Evolutionary conservation across 23 red algal species (phyloP), one percentile per base, ranked within the genome.

Genomic region (Gracilaria vermiculophylla): DNA sequence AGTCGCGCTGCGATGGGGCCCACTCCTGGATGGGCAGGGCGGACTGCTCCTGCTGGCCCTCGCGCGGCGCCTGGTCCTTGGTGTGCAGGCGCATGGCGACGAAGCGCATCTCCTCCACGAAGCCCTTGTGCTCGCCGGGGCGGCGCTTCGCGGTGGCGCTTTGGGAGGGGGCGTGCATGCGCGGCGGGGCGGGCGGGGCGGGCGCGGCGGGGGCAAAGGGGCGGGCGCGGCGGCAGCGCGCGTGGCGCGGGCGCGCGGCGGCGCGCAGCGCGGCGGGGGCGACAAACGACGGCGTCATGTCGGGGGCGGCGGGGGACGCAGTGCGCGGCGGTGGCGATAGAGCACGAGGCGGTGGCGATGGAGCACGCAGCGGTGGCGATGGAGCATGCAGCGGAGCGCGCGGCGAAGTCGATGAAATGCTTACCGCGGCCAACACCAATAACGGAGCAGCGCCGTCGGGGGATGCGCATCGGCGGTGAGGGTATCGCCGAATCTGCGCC

Each of bases 41-140:
- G 5, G 77, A 87, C 28, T 92, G 70, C 90, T 98, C 96, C 62
- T 89, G 76, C 55, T 83, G 41, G 2, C 96, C 96, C 86, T 98
- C 96, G n/a, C 90, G 53, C 27, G 77, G 77, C 19, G 96, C 96
- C 74, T 98, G 96, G 60, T 98, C 96, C 72, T 95, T 98, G 58
- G 96, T 98, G 64, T 98, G 96, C 28, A 98, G 90, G 19, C 90
- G 85, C 96, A 98, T 98, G 47, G 96, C 96, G 43, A 98, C 96
- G 60, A 98, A 83, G 49, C 96, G 83, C 96, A 98, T 98, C 85
- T 98, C 96, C 42, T 98, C 85, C 5, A 98, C 96, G 41, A 98
- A 98, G 52, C 96, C 96, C 75, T 98, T 98, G 51, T 77, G 92
- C 49, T 78, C 76, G 57, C 96, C 96, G 34, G 96, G 96, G 37